Percentiles rank a stretch among this genome's conserved stretches.
These are phyloP conservation scores for Trichoderma brevicompactum DNA, from an alignment of 2,329 filamentous ascomycete genomes.

Conservation along the genomic window DNA sequence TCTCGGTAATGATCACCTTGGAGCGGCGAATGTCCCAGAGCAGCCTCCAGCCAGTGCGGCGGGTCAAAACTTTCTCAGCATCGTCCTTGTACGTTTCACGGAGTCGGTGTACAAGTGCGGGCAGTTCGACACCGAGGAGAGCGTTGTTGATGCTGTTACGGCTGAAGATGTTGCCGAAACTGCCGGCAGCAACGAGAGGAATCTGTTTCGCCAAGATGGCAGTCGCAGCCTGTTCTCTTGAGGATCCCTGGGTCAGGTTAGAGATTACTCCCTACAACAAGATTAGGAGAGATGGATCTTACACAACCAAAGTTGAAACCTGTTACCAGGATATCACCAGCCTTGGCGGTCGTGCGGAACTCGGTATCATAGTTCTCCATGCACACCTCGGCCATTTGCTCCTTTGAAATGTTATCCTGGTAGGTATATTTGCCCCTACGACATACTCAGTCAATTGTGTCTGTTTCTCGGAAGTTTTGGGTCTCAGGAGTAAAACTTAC, in stretches of 20 bases:
- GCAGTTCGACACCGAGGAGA: constrained; percentile 72
- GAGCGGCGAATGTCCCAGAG: constrained; percentile 78
- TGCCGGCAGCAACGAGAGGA: constrained; percentile 77
- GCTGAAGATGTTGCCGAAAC: constrained; percentile 82
- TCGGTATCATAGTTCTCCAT: constrained; percentile 90
- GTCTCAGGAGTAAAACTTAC: no score
- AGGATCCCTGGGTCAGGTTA: no score
- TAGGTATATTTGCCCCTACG: constrained; percentile 79
- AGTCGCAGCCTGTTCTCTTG: constrained; percentile 80
- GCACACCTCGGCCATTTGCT: constrained; percentile 85
- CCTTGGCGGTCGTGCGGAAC: constrained; percentile 66
- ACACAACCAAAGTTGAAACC: constrained; percentile 92
- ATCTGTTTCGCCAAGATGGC: constrained; percentile 81
- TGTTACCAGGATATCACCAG: constrained; percentile 79
- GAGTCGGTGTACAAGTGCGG: constrained; percentile 66
- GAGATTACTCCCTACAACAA: no score
- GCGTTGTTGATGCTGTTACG: constrained; percentile 80
- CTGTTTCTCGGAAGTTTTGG: no score
- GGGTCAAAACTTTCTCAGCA: constrained; percentile 61
- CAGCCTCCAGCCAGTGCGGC: constrained; percentile 81
- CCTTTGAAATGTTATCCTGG: constrained; percentile 76
- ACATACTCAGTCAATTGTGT: no score
- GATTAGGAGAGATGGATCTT: constrained; percentile 51
- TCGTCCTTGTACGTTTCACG: constrained; percentile 61
- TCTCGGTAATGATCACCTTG: constrained; percentile 72